phyloP scores from a whole-genome alignment of 1,284 basidiomycete species.

The Tylopilus sp. region DNA sequence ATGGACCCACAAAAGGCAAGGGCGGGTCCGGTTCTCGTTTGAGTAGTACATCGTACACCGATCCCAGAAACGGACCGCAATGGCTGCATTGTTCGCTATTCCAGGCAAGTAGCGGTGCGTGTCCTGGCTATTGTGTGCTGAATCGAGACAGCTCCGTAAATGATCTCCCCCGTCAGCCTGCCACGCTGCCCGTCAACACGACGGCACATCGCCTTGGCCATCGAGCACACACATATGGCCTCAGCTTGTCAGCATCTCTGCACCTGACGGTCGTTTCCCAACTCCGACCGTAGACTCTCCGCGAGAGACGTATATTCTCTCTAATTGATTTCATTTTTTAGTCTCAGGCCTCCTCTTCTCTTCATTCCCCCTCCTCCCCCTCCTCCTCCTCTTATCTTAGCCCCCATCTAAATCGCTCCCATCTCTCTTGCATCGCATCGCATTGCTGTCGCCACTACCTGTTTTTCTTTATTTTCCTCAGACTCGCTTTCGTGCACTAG shows the following conservation, averaged over 20 bases:
- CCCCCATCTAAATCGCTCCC: conserved; percentile 30
- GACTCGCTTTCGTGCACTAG: conserved; percentile 34
- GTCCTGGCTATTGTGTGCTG: conserved; percentile 27
- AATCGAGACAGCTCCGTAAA: conserved; percentile 18
- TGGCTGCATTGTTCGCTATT: conserved; percentile 31
- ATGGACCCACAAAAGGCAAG: conserved; percentile 37
- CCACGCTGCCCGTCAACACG: background rate
- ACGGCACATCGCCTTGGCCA: background rate
- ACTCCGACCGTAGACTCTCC: conserved; percentile 36
- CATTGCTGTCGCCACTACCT: conserved; percentile 34
- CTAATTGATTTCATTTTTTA: conserved; percentile 27
- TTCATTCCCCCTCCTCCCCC: conserved; percentile 3
- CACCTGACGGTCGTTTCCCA: conserved; percentile 28
- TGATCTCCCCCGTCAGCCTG: background rate
- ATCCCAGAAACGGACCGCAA: conserved; percentile 18
- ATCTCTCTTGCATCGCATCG: conserved; percentile 34
- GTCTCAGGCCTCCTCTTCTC: conserved; percentile 25
- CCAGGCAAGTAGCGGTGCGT: conserved; percentile 28
- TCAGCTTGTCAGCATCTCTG: conserved; percentile 18
- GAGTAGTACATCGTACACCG: too few species aligned
- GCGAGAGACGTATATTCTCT: conserved; percentile 32
- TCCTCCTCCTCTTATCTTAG: conserved; percentile 30
- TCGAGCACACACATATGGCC: background rate
- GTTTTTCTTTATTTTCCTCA: conserved; percentile 22
- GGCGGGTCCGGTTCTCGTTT: too few species aligned